Evolutionary conservation across 2,329 filamentous ascomycete species (phyloP).

Genomic region (Clonostachys solani): DNA sequence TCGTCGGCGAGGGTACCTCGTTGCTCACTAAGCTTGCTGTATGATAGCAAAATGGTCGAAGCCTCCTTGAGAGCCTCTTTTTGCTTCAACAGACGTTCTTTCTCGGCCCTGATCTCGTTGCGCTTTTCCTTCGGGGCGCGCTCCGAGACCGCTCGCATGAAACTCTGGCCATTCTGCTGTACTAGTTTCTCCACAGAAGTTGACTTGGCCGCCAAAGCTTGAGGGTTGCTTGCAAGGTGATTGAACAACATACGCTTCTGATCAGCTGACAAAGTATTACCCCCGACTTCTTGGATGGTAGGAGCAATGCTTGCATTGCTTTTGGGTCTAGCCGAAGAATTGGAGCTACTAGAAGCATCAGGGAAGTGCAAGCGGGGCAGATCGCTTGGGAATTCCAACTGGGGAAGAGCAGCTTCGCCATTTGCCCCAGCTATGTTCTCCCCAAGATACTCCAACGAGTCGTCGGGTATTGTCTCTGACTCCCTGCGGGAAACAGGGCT

Average conservation of each 20-base stretch:
- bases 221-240: background rate
- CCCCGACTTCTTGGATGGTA: no score
- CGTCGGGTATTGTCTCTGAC: no score
- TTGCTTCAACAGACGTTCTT: slow-evolving; percentile 39
- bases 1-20: slow-evolving; percentile 39
- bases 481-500: no score
- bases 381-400: no score
- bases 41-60: slow-evolving; percentile 32
- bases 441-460: no score
- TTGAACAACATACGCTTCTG: background rate
- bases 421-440: no score
- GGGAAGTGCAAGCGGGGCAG: no score
- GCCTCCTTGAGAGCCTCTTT: slow-evolving; percentile 37
- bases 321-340: no score
- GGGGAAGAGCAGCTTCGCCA: no score
- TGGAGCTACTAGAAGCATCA: no score
- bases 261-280: background rate
- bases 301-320: no score
- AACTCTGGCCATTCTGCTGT: slow-evolving; percentile 42
- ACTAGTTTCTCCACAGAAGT: slow-evolving; percentile 13
- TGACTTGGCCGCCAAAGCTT: background rate
- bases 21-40: slow-evolving; percentile 33
- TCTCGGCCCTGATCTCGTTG: slow-evolving; percentile 42
- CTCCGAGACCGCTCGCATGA: slow-evolving; percentile 39
- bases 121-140: slow-evolving; percentile 39